These are phyloP conservation scores for Boletus rubroflammeus DNA, from an alignment of 768 basidiomycete genomes.

Conservation along the genomic window DNA sequence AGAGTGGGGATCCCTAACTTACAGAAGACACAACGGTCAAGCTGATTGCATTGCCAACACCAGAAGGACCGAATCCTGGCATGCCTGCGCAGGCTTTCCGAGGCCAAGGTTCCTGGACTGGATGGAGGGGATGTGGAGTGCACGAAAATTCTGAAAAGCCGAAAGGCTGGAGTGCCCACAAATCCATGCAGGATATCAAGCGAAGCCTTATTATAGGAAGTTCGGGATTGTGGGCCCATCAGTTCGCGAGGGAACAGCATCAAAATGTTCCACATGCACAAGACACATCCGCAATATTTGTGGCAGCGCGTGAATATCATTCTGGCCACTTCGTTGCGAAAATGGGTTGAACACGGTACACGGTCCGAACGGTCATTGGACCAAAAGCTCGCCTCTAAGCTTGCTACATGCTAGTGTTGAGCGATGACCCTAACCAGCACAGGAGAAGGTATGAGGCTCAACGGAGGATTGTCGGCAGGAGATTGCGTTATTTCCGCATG, in stretches of 20 bases:
- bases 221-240: background rate
- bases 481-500: background rate
- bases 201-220: slow-evolving; percentile 4
- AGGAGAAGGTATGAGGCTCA: background rate
- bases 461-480: background rate
- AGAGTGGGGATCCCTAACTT: background rate
- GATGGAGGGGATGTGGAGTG: background rate
- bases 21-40: background rate
- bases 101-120: background rate
- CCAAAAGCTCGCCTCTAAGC: background rate
- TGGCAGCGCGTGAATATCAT: slow-evolving; percentile 9
- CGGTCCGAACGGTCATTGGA: background rate
- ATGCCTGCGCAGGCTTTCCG: background rate
- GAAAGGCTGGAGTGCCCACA: background rate
- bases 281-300: background rate
- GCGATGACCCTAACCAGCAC: background rate
- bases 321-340: background rate
- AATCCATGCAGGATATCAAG: background rate
- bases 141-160: background rate
- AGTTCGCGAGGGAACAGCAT: slow-evolving; percentile 7
- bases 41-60: background rate
- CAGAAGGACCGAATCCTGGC: background rate
- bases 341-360: background rate
- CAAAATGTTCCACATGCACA: slow-evolving; percentile 5
- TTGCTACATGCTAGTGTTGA: background rate